Evolutionary conservation across 1,284 basidiomycete genomes (phyloP).

Genomic region (Porodaedalea pini): DNA sequence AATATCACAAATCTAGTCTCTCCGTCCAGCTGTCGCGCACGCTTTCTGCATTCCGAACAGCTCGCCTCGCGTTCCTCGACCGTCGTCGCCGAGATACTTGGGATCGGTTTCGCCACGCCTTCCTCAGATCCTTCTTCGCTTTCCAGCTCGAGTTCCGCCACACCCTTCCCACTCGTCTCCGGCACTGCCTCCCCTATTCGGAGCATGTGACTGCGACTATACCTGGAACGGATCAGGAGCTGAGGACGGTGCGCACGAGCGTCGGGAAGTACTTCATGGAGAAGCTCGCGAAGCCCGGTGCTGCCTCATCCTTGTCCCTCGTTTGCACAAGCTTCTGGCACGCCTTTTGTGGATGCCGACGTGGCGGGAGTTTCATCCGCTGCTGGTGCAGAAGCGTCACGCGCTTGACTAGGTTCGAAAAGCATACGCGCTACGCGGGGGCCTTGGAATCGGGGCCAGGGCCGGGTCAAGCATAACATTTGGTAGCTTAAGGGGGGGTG

Average conservation of each 20-base stretch:
- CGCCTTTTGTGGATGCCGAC: conserved; percentile 29
- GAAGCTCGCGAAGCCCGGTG: conserved; percentile 47
- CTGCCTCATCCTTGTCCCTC: too few relatives aligned
- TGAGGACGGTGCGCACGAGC: conserved; percentile 60
- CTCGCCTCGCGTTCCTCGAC: conserved; percentile 60
- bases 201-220: conserved; percentile 38
- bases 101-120: conserved; percentile 47
- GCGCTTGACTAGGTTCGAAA: not conserved
- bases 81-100: conserved; percentile 74
- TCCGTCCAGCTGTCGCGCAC: conserved; percentile 64
- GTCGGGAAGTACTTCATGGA: conserved; percentile 70
- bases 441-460: not conserved
- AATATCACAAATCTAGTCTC: too few relatives aligned
- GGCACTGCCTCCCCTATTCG: conserved; percentile 32
- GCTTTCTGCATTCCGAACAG: conserved; percentile 68
- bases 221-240: conserved; percentile 37
- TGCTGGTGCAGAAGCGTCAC: not conserved
- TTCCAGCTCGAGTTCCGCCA: conserved; percentile 24
- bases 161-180: too few relatives aligned
- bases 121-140: conserved; percentile 28
- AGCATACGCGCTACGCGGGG: not conserved
- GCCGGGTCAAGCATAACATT: not conserved
- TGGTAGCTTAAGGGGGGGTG: conserved; percentile 10
- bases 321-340: conserved; percentile 36
- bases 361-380: not conserved